Evolutionary conservation across 305 asterid species (phyloP), one percentile per base, ranked within the genome.

Genomic region (Rubia peregrina): DNA sequence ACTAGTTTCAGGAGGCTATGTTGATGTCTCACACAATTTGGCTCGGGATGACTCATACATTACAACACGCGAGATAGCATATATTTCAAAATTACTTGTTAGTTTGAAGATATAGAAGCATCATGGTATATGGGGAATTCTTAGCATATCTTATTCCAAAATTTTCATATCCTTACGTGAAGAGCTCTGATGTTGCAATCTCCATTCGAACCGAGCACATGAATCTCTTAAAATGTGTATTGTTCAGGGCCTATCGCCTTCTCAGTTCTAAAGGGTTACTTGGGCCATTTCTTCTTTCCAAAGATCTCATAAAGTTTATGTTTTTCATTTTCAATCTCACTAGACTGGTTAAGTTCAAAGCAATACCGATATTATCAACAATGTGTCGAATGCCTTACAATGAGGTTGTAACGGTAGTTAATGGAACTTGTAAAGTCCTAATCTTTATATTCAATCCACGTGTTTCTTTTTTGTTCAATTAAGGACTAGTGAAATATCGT

Each of bases 81-180:
- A 30, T 1, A 3, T 1, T 3, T 1, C 68, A 63, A 24, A 76
- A 44, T 2, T 69, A 16, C 21, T 68, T 59, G 19, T 70, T 48
- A 14, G 57, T 55, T 51, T 60, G 74, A 53, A 76, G 67, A 42
- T 78, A 80, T 48, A 24, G 67, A 56, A 93, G 79, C 92, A 93
- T 83, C 17, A 14, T 21, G 12, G 86, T 83, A 75, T 97, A 96
- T 17, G 97, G 96, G 59, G 97, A 91, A 77, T 70, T 88, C 76
- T 88, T 96, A 0, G 97, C 87, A 38, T 84, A 88, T 77, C 75
- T 91, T 71, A 86, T 68, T 65, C 89, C 79, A 3, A 68, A 21
- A 78, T 79, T 91, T 73, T 85, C 95, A 7, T 68, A 76, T 49
- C 98, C 96, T 17, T 0, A 46, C 26, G 33, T 65, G 19, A 41